Conservation (phyloP, 2,329 filamentous ascomycete genomes). For the Colletotrichum sp. region DNA sequence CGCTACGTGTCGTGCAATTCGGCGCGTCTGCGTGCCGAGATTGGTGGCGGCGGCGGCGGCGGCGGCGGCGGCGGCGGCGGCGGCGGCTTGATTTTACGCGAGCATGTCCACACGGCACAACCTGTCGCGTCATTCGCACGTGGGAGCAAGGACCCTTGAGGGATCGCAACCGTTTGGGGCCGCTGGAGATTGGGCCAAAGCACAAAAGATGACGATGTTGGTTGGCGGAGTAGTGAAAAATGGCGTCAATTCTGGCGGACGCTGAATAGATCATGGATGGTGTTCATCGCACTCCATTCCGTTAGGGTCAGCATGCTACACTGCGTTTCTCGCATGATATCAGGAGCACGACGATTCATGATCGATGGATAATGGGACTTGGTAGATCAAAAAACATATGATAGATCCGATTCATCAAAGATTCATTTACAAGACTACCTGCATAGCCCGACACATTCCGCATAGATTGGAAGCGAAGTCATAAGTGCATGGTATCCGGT, state of each 20-base stretch:
- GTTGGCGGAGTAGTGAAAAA: neutral
- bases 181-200: neutral
- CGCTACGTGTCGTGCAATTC: neutral
- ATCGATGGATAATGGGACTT: neutral
- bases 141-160: neutral
- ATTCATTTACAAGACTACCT: neutral
- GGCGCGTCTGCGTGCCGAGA: constrained; percentile 3
- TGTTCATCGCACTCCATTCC: neutral
- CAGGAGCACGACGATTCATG: neutral
- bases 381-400: neutral
- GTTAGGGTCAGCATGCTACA: neutral
- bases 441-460: neutral
- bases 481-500: neutral
- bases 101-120: neutral
- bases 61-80: neutral
- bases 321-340: neutral
- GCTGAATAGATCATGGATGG: neutral
- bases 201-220: neutral
- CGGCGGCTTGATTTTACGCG: neutral
- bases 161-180: neutral
- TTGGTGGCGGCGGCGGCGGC: neutral
- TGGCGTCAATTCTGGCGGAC: neutral
- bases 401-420: neutral
- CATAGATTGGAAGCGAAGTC: neutral
- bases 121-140: neutral